These are phyloP conservation scores for Tolypocladium ophioglossoides DNA, from an alignment of 2,329 filamentous ascomycete species.

Conservation along the genomic window DNA sequence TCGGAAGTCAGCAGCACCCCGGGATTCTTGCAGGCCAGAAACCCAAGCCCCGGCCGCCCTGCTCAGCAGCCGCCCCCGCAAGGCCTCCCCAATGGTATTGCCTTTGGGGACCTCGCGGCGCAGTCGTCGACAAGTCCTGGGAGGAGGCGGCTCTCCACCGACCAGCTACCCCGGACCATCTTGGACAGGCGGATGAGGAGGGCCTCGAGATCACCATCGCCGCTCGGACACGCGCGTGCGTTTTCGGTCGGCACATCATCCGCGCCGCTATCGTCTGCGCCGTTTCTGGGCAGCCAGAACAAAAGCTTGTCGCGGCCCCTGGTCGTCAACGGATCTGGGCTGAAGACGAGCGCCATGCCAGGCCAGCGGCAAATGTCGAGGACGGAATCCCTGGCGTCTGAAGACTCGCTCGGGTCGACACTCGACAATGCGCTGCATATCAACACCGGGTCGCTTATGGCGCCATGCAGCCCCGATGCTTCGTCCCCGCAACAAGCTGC, in stretches of 20 bases:
- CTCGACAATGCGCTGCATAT: constrained; percentile 19
- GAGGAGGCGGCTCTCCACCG: constrained; percentile 39
- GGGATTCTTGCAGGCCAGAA: constrained; percentile 15
- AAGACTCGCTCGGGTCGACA: constrained; percentile 9
- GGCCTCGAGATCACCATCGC: constrained; percentile 45
- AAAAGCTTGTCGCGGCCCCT: constrained; percentile 32
- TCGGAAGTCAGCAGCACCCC: constrained; percentile 32
- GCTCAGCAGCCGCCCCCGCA: constrained; percentile 11
- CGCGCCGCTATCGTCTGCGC: constrained; percentile 24
- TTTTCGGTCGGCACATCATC: constrained; percentile 30
- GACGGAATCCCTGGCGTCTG: constrained; percentile 8
- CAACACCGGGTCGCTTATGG: constrained; percentile 5
- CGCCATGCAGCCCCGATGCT: background rate
- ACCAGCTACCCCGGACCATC: constrained; percentile 42
- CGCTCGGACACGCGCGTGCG: constrained; percentile 37
- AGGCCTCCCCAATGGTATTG: constrained; percentile 26
- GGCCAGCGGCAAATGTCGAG: constrained; percentile 11
- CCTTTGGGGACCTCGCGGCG: constrained; percentile 36
- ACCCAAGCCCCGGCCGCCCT: constrained; percentile 14
- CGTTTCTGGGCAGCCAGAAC: constrained; percentile 25
- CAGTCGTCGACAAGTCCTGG: constrained; percentile 21
- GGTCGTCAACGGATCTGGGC: constrained; percentile 39
- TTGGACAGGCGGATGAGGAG: constrained; percentile 42
- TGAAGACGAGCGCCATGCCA: constrained; percentile 18
- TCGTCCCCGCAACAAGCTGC: background rate